A percentile compares a stretch with the other conserved stretches of the same genome.
phyloP scores from a whole-genome alignment of 2,329 filamentous ascomycete genomes.

The Blastomyces silverae region DNA sequence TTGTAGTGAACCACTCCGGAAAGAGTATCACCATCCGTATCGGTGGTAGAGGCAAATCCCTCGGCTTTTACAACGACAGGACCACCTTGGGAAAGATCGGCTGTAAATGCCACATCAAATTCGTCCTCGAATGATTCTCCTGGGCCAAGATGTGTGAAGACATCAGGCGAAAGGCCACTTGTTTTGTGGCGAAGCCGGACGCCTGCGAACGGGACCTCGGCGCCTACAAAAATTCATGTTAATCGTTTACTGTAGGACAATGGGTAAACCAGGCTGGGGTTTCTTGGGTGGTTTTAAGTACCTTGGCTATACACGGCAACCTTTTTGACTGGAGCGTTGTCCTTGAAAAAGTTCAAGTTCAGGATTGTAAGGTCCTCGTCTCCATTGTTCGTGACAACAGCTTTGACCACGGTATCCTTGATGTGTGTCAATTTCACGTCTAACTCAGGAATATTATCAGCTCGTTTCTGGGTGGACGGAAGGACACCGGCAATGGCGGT shows the following conservation, averaged over 20 bases:
- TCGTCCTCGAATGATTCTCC: conserved; percentile 30
- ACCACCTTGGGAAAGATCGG: conserved; percentile 45
- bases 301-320: conserved; percentile 31
- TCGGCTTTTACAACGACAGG: conserved; percentile 51
- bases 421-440: conserved; percentile 31
- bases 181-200: conserved; percentile 28
- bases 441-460: conserved; percentile 23
- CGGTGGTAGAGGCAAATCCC: conserved; percentile 53
- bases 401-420: conserved; percentile 33
- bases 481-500: conserved; percentile 24
- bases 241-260: conserved; percentile 9
- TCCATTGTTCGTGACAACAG: conserved; percentile 34
- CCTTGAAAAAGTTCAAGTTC: conserved; percentile 35
- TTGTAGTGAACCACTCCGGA: conserved; percentile 51
- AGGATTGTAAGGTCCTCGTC: conserved; percentile 31
- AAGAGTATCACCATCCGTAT: conserved; percentile 48
- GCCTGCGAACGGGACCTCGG: conserved; percentile 30
- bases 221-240: conserved; percentile 22
- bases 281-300: conserved; percentile 17
- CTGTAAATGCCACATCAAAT: conserved; percentile 33
- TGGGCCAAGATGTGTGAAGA: conserved; percentile 28
- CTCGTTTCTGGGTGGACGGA: conserved; percentile 23
- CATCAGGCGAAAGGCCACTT: conserved; percentile 27
- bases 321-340: conserved; percentile 33
- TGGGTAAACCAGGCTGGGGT: background rate